Evolutionary conservation across 805 yeast genomes (phyloP).

Genomic region (Sungouiella blattae): DNA sequence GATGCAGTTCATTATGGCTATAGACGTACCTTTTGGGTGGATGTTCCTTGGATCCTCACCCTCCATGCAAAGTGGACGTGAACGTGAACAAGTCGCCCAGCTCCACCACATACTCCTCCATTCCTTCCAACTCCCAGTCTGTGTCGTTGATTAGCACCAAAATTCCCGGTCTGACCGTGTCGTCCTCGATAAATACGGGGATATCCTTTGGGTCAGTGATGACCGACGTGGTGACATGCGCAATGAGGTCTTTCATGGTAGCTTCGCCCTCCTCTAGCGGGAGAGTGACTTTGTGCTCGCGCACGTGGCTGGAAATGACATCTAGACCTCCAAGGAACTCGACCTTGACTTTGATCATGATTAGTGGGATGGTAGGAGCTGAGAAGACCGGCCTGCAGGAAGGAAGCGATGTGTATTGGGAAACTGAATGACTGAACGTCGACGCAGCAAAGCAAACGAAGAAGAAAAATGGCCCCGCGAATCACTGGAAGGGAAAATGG

Average conservation of each 20-base stretch:
- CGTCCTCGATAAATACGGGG: conserved; percentile 79
- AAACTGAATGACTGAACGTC: no score
- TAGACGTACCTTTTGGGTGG: no score
- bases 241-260: conserved; percentile 51
- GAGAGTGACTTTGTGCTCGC: conserved; percentile 47
- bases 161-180: conserved; percentile 84
- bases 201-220: conserved; percentile 59
- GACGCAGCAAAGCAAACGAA: background rate
- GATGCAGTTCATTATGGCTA: no score
- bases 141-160: conserved; percentile 88
- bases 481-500: no score
- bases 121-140: conserved; percentile 96
- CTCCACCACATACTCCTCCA: conserved; percentile 74
- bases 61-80: conserved; percentile 94
- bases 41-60: conserved; percentile 40
- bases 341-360: conserved; percentile 34
- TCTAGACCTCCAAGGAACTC: conserved; percentile 78
- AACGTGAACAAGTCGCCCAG: conserved; percentile 76
- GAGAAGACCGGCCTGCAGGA: no score
- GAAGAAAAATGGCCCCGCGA: background rate
- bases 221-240: conserved; percentile 50
- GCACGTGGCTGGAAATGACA: conserved; percentile 60
- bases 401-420: no score
- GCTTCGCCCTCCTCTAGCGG: conserved; percentile 43
- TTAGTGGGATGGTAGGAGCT: background rate